Conservation (phyloP, 139 green algal species). For the Chlamydomonas sp. region DNA sequence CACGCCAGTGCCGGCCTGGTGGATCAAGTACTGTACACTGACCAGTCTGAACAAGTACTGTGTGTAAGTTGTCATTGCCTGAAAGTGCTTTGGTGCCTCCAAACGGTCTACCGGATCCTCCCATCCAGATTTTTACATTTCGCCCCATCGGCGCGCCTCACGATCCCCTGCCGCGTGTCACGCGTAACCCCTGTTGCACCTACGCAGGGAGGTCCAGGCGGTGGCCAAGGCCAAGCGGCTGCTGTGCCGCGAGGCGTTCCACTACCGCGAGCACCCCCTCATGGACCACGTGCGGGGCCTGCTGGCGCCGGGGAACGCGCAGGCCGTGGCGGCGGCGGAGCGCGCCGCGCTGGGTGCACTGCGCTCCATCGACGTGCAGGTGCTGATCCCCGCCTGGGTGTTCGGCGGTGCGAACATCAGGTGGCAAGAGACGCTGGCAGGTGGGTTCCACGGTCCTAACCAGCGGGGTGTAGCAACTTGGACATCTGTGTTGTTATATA, state of each 20-base stretch:
- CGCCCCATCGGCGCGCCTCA: too few species aligned
- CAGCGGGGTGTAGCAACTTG: background rate
- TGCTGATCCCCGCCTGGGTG: constrained; percentile 57
- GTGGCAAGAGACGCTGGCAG: constrained; percentile 55
- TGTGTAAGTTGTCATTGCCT: too few species aligned
- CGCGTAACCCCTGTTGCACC: background rate
- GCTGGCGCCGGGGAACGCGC: background rate
- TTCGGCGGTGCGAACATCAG: constrained; percentile 59
- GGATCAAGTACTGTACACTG: too few species aligned
- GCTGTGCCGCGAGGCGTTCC: constrained; percentile 65
- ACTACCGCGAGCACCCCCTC: constrained; percentile 55
- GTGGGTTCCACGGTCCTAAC: constrained; percentile 9
- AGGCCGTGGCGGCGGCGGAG: background rate
- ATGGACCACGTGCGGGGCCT: background rate
- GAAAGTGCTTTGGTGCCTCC: too few species aligned
- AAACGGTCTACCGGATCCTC: too few species aligned
- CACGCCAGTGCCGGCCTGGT: too few species aligned
- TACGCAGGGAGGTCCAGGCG: constrained; percentile 44
- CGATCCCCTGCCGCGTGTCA: background rate
- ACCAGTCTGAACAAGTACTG: too few species aligned
- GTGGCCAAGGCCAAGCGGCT: constrained; percentile 35
- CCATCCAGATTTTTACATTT: too few species aligned
- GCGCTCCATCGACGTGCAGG: constrained; percentile 19
- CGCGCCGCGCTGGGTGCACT: constrained; percentile 27
- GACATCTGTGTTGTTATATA: background rate